These are phyloP conservation scores for Tubosaeta sp. DNA, from an alignment of 768 basidiomycete genomes.

Conservation along the genomic window DNA sequence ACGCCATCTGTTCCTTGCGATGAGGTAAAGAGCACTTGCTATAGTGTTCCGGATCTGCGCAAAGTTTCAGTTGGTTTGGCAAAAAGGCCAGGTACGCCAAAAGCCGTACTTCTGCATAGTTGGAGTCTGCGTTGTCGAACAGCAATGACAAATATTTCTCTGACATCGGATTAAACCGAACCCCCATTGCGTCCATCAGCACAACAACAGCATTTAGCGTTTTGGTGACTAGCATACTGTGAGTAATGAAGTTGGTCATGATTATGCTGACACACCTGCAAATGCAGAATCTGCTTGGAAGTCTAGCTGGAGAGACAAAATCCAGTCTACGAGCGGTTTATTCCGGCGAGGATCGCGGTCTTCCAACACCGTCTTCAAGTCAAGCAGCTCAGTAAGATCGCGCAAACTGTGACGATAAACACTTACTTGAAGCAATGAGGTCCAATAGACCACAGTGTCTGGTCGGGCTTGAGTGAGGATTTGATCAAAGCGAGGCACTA, in stretches of 20 bases:
- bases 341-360: conserved; percentile 80
- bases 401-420: not conserved
- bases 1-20: conserved; percentile 61
- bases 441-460: conserved; percentile 79
- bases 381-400: conserved; percentile 3
- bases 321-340: conserved; percentile 70
- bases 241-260: conserved; percentile 1
- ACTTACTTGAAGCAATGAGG: conserved; percentile 47
- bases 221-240: conserved; percentile 60
- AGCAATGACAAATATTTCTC: conserved; percentile 66
- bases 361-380: conserved; percentile 46
- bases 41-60: conserved; percentile 64
- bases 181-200: conserved; percentile 60
- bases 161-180: conserved; percentile 62
- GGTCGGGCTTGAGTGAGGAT: conserved; percentile 78
- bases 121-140: conserved; percentile 73
- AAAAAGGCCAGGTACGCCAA: not conserved
- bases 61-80: conserved; percentile 2
- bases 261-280: conserved; percentile 50
- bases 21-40: conserved; percentile 57
- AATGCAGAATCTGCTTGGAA: conserved; percentile 86
- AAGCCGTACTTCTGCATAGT: conserved; percentile 72
- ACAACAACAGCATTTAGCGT: conserved; percentile 62
- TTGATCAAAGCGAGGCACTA: conserved; percentile 51
- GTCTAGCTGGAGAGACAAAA: conserved; percentile 70